These are phyloP conservation scores for Neostapfia colusana DNA, from an alignment of 176 grass and related monocot species.

Conservation along the genomic window DNA sequence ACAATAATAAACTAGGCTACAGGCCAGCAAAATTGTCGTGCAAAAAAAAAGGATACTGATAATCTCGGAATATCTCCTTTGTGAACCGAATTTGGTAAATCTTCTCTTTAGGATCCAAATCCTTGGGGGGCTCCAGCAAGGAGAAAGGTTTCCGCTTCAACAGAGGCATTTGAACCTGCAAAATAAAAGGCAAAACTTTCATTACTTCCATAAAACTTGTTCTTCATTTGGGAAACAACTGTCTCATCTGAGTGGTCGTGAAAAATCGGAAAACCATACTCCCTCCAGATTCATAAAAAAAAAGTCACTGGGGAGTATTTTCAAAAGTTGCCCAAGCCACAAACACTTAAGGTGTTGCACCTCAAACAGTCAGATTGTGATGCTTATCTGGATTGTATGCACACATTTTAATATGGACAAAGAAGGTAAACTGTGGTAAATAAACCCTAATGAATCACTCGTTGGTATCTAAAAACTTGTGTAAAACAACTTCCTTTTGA, in stretches of 20 bases:
- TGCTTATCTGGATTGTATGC: too few relatives aligned
- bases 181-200: conserved; percentile 1
- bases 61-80: conserved; percentile 77
- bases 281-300: too few relatives aligned
- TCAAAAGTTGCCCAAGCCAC: too few relatives aligned
- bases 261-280: background rate
- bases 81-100: conserved; percentile 88
- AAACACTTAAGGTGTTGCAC: too few relatives aligned
- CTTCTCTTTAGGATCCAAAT: conserved; percentile 64
- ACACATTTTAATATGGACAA: too few relatives aligned
- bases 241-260: background rate
- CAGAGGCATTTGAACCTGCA: conserved; percentile 65
- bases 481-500: too few relatives aligned
- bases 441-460: too few relatives aligned
- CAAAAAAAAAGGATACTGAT: conserved; percentile 75
- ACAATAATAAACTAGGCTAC: conserved; percentile 3
- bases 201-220: background rate
- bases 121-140: conserved; percentile 61
- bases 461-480: too few relatives aligned
- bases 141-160: conserved; percentile 64
- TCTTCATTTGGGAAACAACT: background rate
- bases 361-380: too few relatives aligned
- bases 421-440: too few relatives aligned
- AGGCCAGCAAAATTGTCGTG: conserved; percentile 15
- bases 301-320: too few relatives aligned